Conservation (phyloP, 176 grass and related monocot genomes). For the Phyllostachys edulis region DNA sequence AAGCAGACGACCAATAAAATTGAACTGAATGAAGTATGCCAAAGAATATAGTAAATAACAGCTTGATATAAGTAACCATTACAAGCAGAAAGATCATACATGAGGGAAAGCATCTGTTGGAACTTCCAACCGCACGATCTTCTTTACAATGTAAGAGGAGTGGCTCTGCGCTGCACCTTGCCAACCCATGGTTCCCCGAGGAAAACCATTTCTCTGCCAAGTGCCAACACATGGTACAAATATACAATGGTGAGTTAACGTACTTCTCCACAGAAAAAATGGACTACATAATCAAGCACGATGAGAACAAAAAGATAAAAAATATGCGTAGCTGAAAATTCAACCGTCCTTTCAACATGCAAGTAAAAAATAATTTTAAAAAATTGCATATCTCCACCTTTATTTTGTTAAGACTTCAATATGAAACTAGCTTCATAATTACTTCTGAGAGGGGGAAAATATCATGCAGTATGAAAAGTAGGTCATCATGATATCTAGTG, state of each 20-base stretch:
- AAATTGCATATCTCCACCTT: neutral
- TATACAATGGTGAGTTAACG: constrained; percentile 13
- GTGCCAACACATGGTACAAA: constrained; percentile 36
- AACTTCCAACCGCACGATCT: constrained; percentile 84
- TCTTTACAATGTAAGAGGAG: constrained; percentile 77
- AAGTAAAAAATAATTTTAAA: neutral
- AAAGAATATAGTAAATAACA: constrained; percentile 33
- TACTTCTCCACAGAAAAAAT: neutral
- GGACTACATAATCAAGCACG: neutral
- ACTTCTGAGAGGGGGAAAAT: neutral
- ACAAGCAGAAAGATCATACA: constrained; percentile 36
- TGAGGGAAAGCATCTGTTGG: constrained; percentile 77
- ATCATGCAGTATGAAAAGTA: neutral
- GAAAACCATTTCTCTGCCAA: constrained; percentile 60
- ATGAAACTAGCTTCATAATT: neutral
- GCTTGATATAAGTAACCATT: constrained; percentile 22
- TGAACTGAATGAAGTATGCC: constrained; percentile 58
- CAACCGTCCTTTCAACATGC: neutral
- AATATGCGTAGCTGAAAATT: constrained; percentile 10
- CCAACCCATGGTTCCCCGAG: constrained; percentile 64
- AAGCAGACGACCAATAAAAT: constrained; percentile 96
- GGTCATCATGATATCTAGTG: neutral
- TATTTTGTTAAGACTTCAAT: neutral
- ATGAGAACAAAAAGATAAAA: neutral
- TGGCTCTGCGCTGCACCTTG: constrained; percentile 71